Percentiles rank a stretch among this genome's conserved stretches.
Evolutionary conservation across 495 filamentous ascomycete genomes (phyloP).

Genomic region (Pyrenula massariospora): DNA sequence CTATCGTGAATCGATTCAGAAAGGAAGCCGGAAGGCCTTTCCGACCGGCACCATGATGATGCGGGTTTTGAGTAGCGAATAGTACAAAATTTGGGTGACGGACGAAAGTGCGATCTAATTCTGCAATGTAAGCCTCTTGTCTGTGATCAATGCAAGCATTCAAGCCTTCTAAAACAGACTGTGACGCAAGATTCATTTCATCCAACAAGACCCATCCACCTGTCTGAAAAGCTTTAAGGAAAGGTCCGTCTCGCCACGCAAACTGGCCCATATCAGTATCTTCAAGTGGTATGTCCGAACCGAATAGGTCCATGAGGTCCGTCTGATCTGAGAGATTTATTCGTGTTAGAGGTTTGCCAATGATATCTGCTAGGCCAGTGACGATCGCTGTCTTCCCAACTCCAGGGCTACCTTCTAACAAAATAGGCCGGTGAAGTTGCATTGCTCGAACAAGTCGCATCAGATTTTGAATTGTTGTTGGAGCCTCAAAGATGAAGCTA

Average conservation of each 20-base stretch:
- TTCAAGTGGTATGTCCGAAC: constrained; percentile 90
- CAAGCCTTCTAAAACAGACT: constrained; percentile 91
- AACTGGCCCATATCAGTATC: constrained; percentile 80
- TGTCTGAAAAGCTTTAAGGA: constrained; percentile 87
- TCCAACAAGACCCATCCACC: constrained; percentile 95
- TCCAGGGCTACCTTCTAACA: constrained; percentile 91
- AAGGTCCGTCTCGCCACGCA: constrained; percentile 89
- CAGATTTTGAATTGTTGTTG: constrained; percentile 78
- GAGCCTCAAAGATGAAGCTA: constrained; percentile 70
- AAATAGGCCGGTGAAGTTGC: constrained; percentile 76
- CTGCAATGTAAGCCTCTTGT: constrained; percentile 89
- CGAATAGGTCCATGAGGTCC: constrained; percentile 93
- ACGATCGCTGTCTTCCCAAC: constrained; percentile 96
- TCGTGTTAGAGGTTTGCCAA: constrained; percentile 70
- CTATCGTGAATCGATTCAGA: constrained; percentile 94
- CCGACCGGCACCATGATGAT: constrained; percentile 89
- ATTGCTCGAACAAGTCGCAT: constrained; percentile 87
- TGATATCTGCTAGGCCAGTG: constrained; percentile 64
- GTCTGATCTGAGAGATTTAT: constrained; percentile 98
- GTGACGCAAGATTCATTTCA: constrained; percentile 98
- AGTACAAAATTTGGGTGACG: constrained; percentile 80
- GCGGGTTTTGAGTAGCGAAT: constrained; percentile 95
- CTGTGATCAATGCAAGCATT: constrained; percentile 97
- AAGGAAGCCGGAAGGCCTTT: constrained; percentile 95
- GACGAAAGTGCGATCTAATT: constrained; percentile 86